Evolutionary conservation across 1,284 basidiomycete genomes (phyloP).

Genomic region (Naganishia albida): DNA sequence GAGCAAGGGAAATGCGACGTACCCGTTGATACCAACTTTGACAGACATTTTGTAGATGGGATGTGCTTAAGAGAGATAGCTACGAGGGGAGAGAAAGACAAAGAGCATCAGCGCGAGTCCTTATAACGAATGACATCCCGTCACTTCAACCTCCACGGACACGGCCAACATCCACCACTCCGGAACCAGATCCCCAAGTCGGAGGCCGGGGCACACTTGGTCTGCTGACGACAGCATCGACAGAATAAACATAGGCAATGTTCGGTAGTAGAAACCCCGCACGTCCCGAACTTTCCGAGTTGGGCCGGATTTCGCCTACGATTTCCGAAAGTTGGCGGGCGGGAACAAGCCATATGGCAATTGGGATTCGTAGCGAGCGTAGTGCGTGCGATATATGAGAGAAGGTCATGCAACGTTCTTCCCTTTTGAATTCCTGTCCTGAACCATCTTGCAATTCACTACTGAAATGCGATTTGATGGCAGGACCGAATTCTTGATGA

Average conservation of each 20-base stretch:
- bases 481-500: background rate
- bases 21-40: slow-evolving; percentile 95
- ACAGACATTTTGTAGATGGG: slow-evolving; percentile 56
- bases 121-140: background rate
- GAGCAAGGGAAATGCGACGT: slow-evolving; percentile 42
- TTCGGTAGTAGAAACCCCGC: slow-evolving; percentile 12
- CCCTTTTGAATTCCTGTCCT: background rate
- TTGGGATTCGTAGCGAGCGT: background rate
- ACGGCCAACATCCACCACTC: background rate
- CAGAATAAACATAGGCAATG: slow-evolving; percentile 1
- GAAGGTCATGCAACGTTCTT: background rate
- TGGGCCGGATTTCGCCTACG: slow-evolving; percentile 11
- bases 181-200: background rate
- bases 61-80: slow-evolving; percentile 26
- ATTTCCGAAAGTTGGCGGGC: background rate
- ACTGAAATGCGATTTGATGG: slow-evolving; percentile 6
- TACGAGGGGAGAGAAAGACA: background rate
- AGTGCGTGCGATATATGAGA: too few relatives aligned
- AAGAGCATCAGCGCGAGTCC: background rate
- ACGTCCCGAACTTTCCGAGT: slow-evolving; percentile 12
- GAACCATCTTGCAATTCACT: background rate
- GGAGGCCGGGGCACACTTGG: background rate
- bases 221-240: background rate
- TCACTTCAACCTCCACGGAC: background rate
- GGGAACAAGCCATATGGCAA: slow-evolving; percentile 3